phyloP scores from a whole-genome alignment of 768 basidiomycete species.

The Panaeolus papilionaceus region DNA sequence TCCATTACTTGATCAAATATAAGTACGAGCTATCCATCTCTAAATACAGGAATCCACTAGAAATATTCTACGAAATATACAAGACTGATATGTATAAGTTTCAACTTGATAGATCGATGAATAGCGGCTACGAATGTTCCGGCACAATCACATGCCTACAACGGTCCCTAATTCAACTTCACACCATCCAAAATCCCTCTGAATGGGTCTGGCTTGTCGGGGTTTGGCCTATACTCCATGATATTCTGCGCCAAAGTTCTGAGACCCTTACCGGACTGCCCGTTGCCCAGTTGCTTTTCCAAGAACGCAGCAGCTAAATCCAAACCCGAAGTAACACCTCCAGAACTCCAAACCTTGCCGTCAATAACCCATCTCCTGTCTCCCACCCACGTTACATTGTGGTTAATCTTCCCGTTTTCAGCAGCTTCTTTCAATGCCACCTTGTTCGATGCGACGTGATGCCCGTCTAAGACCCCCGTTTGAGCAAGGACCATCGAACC shows the following conservation, averaged over 20 bases:
- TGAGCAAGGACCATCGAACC: constrained; percentile 30
- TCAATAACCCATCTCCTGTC: constrained; percentile 35
- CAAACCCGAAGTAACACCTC: constrained; percentile 33
- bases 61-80: too few species aligned
- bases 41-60: too few species aligned
- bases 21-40: neutral
- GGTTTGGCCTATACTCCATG: constrained; percentile 33
- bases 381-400: constrained; percentile 36
- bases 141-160: neutral
- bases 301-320: constrained; percentile 36
- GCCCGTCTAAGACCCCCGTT: constrained; percentile 33
- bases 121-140: too few species aligned
- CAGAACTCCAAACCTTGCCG: constrained; percentile 36
- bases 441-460: constrained; percentile 33
- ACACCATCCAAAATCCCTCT: constrained; percentile 31
- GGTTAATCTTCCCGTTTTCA: constrained; percentile 22
- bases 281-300: neutral
- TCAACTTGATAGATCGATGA: too few species aligned
- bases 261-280: constrained; percentile 27
- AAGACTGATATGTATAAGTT: too few species aligned
- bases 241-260: constrained; percentile 28
- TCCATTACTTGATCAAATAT: too few species aligned
- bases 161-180: constrained; percentile 19
- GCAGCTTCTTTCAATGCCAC: constrained; percentile 21
- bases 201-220: constrained; percentile 34